A percentile compares a stretch with the other conserved stretches of the same genome.
Conservation (phyloP, 495 filamentous ascomycete genomes). For the Penicillium nucicola region DNA sequence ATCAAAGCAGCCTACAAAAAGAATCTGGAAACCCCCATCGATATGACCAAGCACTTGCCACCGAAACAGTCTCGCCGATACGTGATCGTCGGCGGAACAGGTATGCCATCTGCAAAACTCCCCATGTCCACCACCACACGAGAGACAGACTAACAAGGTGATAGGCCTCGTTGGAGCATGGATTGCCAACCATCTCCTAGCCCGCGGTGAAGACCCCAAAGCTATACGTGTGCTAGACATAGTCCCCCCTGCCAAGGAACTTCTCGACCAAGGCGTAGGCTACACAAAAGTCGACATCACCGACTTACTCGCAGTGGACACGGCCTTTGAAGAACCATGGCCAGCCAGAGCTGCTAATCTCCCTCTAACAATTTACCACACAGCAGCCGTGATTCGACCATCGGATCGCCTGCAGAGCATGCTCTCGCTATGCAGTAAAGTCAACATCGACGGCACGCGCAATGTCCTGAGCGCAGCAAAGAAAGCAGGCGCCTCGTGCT, state of each 20-base stretch:
- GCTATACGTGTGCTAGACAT: conserved; percentile 57
- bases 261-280: conserved; percentile 39
- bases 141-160: neutral
- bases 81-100: conserved; percentile 55
- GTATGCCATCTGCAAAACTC: conserved; percentile 28
- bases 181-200: conserved; percentile 52
- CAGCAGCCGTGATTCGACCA: conserved; percentile 49
- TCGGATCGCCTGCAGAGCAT: conserved; percentile 45
- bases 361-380: conserved; percentile 58
- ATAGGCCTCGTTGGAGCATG: conserved; percentile 55
- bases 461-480: conserved; percentile 49
- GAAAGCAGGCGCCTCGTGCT: conserved; percentile 44
- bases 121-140: neutral
- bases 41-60: conserved; percentile 47
- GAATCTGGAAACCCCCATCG: conserved; percentile 40
- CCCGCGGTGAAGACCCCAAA: conserved; percentile 50
- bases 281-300: conserved; percentile 54
- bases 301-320: conserved; percentile 38
- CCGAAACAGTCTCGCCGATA: conserved; percentile 54
- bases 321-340: conserved; percentile 52
- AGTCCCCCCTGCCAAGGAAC: conserved; percentile 33
- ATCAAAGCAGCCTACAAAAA: conserved; percentile 47
- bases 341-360: conserved; percentile 35
- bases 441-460: conserved; percentile 53
- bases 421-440: conserved; percentile 44